Evolutionary conservation across 257 asterid species (phyloP), one percentile per base, ranked within the genome.

Genomic region (Solanum etuberosum): DNA sequence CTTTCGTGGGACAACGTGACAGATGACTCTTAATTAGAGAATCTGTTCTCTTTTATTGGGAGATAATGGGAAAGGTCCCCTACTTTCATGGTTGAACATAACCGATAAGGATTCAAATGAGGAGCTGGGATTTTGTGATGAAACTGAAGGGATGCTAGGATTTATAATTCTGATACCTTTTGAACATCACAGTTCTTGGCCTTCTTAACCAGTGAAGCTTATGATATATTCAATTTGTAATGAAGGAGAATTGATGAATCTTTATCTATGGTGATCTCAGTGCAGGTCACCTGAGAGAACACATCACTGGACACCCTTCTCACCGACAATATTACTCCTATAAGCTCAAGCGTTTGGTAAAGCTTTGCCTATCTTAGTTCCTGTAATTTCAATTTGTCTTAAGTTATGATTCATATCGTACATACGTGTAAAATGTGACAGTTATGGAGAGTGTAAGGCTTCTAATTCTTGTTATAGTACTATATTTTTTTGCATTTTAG

Each of bases 241-340:
- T 73, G 54, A 27, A 65, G 18, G 21, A 25, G 63, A 74, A 76
- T 77, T 84, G 31, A 27, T 37, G 31, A 37, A 89, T 87, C 85
- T 88, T 91, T 88, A 90, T 86, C 35, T 40, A 65, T 89, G 88
- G 85, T 42, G 71, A 34, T 87, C 85, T 87, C 98, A 96, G 98
- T 93, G 94, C 95, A 92, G 99, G 98, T 89, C 99, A 96, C 86
- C 90, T 95, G 91, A 90, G 90, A 83, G 90, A 93, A 89, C 98
- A 94, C 88, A 91, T 96, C 40, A 87, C 29, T 85, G 86, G 87
- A 21, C 91, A 92, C 87, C 93, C 94, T 86, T 91, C 91, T 74
- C 99, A 96, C 91, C 91, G 81, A 83, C 95, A 93, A 59, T 96
- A 91, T 83, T 95, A 94, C 89, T 95, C 99, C 48, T 90, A 90